Percentiles rank a stretch among this genome's conserved stretches.
These are phyloP conservation scores for Senna siamea DNA, from an alignment of 306 rosid species.

Conservation along the genomic window DNA sequence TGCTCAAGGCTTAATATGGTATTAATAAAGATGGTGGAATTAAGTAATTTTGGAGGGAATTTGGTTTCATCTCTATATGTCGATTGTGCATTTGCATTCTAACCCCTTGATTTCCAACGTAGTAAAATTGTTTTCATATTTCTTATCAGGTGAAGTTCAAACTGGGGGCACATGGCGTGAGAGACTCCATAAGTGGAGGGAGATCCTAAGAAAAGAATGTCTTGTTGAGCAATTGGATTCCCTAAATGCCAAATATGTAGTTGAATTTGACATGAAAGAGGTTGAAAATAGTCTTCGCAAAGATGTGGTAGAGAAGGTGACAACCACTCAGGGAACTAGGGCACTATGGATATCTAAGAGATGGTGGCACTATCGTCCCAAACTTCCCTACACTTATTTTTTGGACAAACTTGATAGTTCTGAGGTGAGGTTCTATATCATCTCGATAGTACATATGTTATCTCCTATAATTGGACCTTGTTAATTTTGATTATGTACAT, in stretches of 20 bases:
- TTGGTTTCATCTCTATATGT: slow-evolving; percentile 33
- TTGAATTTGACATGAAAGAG: slow-evolving; percentile 98
- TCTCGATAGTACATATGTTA: slow-evolving; percentile 1
- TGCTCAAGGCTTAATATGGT: too few species aligned
- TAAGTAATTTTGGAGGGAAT: slow-evolving; percentile 9
- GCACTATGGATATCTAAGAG: slow-evolving; percentile 90
- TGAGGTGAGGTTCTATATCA: slow-evolving; percentile 58
- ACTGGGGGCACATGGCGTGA: slow-evolving; percentile 78
- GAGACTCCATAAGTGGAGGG: slow-evolving; percentile 80
- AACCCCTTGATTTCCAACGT: slow-evolving; percentile 29
- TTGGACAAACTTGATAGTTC: slow-evolving; percentile 87
- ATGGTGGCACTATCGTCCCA: slow-evolving; percentile 98
- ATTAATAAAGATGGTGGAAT: slow-evolving; percentile 37
- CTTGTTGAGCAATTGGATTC: slow-evolving; percentile 67
- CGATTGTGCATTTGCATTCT: slow-evolving; percentile 6
- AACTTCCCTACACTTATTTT: slow-evolving; percentile 87
- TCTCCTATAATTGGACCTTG: slow-evolving; percentile 23
- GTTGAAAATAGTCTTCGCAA: slow-evolving; percentile 93
- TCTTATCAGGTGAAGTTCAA: slow-evolving; percentile 55
- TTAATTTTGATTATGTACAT: slow-evolving; percentile 28
- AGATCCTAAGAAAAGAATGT: slow-evolving; percentile 71
- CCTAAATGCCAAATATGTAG: slow-evolving; percentile 67
- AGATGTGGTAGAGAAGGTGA: slow-evolving; percentile 72
- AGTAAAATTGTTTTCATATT: slow-evolving; percentile 20
- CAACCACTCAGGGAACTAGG: slow-evolving; percentile 71